Evolutionary conservation across 2,329 filamentous ascomycete species (phyloP).

Genomic region (Fusarium secorum): DNA sequence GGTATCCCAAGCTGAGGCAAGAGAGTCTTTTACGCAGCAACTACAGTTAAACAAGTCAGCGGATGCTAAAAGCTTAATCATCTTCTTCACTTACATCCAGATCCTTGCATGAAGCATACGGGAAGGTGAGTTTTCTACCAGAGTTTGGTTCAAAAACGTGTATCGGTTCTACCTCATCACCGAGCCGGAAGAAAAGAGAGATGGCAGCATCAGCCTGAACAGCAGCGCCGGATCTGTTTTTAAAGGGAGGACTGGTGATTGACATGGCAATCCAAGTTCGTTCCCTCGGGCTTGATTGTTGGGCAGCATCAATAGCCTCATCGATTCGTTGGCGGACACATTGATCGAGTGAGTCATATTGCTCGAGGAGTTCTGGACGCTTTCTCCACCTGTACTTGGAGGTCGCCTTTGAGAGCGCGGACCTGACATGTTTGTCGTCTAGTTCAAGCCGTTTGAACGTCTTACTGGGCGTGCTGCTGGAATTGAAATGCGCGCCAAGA

Average conservation of each 20-base stretch:
- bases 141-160: fast-evolving
- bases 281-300: fast-evolving
- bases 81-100: neutral
- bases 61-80: fast-evolving
- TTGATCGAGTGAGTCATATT: neutral
- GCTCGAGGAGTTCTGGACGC: neutral
- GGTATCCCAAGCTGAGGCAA: fast-evolving
- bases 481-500: neutral
- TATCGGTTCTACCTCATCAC: fast-evolving
- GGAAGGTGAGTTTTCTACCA: fast-evolving
- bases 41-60: neutral
- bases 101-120: neutral
- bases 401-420: fast-evolving
- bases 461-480: fast-evolving
- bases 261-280: neutral
- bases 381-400: neutral
- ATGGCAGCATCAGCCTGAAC: neutral
- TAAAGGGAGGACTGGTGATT: fast-evolving
- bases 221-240: fast-evolving
- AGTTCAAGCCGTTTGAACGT: neutral
- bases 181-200: neutral
- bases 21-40: neutral
- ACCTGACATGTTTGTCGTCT: neutral
- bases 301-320: fast-evolving
- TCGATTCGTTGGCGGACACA: neutral